A percentile compares a stretch with the other conserved stretches of the same genome.
phyloP scores from a whole-genome alignment of 2,329 filamentous ascomycete species.

The Sporothrix luriei region DNA sequence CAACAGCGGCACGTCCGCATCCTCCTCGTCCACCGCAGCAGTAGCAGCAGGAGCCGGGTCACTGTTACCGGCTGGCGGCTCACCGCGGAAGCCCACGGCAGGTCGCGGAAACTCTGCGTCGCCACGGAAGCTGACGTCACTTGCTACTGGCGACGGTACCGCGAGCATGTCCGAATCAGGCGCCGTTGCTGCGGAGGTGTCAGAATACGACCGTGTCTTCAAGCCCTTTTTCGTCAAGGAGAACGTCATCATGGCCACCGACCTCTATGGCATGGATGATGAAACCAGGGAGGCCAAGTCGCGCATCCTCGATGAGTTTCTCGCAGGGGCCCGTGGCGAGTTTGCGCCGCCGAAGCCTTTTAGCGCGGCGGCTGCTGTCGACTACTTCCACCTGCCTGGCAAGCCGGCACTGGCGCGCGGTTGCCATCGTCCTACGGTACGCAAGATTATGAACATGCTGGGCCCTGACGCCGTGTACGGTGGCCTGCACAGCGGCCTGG shows the following conservation, averaged over 20 bases:
- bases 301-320: constrained; percentile 55
- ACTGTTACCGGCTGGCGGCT: constrained; percentile 4
- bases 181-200: constrained; percentile 38
- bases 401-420: constrained; percentile 40
- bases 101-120: constrained; percentile 36
- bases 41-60: constrained; percentile 32
- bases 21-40: constrained; percentile 7
- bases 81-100: not conserved
- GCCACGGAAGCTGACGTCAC: constrained; percentile 38
- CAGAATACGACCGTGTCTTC: constrained; percentile 71
- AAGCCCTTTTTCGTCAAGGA: constrained; percentile 78
- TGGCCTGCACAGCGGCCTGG: constrained; percentile 31
- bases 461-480: constrained; percentile 42
- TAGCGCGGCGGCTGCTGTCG: constrained; percentile 43
- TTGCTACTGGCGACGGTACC: not conserved
- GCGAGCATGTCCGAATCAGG: not conserved
- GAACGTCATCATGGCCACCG: constrained; percentile 69
- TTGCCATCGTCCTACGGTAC: constrained; percentile 51
- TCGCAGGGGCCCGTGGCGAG: constrained; percentile 52
- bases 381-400: constrained; percentile 51
- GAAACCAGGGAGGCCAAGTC: constrained; percentile 58
- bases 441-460: constrained; percentile 58
- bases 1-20: not conserved
- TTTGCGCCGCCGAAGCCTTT: constrained; percentile 48
- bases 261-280: constrained; percentile 60